Percentiles rank a stretch among this genome's conserved stretches.
Evolutionary conservation across 2,329 filamentous ascomycete genomes (phyloP).

Genomic region (Pseudogymnoascus sp.): DNA sequence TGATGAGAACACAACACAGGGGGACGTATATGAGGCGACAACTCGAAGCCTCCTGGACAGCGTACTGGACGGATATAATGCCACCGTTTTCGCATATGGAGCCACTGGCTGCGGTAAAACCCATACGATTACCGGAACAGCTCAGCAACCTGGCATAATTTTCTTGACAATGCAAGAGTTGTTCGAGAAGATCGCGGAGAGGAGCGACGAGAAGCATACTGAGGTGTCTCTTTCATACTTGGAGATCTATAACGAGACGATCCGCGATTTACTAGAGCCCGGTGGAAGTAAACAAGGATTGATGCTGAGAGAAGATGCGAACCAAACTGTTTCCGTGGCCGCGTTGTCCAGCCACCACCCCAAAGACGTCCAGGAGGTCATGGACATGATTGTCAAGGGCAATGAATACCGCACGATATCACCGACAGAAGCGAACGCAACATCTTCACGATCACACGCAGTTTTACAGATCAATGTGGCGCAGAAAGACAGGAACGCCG

Average conservation of each 20-base stretch:
- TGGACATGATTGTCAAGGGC: conserved; percentile 97
- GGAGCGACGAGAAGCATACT: conserved; percentile 76
- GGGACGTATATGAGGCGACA: conserved; percentile 90
- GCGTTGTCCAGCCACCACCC: conserved; percentile 89
- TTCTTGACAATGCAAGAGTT: conserved; percentile 98
- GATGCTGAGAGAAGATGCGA: conserved; percentile 89
- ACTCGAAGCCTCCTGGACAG: conserved; percentile 86
- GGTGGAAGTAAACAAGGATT: conserved; percentile 65
- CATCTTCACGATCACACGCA: conserved; percentile 92
- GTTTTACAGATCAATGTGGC: conserved; percentile 96
- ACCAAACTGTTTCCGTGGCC: conserved; percentile 84
- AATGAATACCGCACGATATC: conserved; percentile 95
- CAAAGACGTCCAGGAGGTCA: conserved; percentile 87
- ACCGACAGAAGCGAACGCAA: conserved; percentile 93
- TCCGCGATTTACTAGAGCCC: conserved; percentile 86
- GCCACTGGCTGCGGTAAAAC: conserved; percentile 98
- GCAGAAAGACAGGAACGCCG: conserved; percentile 87
- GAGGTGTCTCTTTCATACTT: conserved; percentile 91
- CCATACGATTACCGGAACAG: conserved; percentile 89
- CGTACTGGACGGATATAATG: conserved; percentile 95
- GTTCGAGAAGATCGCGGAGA: conserved; percentile 89
- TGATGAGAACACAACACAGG: conserved; percentile 87
- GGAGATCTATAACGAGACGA: conserved; percentile 99
- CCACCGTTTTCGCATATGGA: conserved; percentile 96
- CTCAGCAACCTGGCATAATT: conserved; percentile 92